Evolutionary conservation across 441 rosid genomes (phyloP).

Genomic region (Gossypium schwendimanii): DNA sequence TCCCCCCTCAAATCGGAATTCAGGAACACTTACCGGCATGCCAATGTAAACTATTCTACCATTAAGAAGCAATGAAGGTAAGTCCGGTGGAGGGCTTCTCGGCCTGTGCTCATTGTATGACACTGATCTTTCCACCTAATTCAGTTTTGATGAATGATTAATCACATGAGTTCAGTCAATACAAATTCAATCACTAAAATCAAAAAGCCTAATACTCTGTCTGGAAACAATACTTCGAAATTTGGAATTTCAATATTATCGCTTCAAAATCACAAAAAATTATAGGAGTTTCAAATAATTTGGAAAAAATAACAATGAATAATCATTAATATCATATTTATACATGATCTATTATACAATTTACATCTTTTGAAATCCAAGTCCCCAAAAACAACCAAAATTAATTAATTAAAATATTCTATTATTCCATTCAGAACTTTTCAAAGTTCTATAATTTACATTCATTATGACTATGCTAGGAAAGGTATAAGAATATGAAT

Average conservation of each 20-base stretch:
- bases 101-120: slow-evolving; percentile 51
- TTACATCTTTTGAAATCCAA: not conserved
- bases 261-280: not conserved
- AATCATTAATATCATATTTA: not conserved
- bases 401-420: not conserved
- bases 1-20: not conserved
- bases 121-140: slow-evolving; percentile 64
- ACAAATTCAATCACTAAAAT: not conserved
- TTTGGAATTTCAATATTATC: not conserved
- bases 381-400: not conserved
- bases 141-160: not conserved
- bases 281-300: not conserved
- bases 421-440: not conserved
- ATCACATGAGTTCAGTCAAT: not conserved
- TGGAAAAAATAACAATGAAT: not conserved
- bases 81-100: slow-evolving; percentile 64
- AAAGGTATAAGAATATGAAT: not conserved
- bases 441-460: not conserved
- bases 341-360: not conserved
- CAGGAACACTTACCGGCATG: slow-evolving; percentile 55
- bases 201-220: not conserved
- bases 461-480: not conserved
- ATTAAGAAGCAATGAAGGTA: slow-evolving; percentile 68
- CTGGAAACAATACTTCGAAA: not conserved
- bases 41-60: slow-evolving; percentile 79